Evolutionary conservation across 2,329 filamentous ascomycete genomes (phyloP).

Genomic region (Ceratocystis harringtonii): DNA sequence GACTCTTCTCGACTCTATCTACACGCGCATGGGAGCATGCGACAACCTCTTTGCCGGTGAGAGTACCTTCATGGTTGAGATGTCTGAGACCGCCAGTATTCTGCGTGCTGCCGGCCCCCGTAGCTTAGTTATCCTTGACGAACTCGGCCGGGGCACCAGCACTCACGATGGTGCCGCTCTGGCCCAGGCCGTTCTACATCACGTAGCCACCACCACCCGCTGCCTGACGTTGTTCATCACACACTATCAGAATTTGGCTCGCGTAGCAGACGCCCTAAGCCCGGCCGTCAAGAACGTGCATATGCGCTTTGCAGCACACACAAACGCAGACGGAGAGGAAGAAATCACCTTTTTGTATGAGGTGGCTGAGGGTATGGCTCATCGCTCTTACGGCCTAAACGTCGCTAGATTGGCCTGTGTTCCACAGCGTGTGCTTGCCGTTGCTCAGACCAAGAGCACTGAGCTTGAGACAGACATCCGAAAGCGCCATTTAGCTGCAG

Average conservation of each 20-base stretch:
- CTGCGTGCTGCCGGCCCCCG: slow-evolving; percentile 75
- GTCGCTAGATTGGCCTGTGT: slow-evolving; percentile 77
- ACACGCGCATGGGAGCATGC: slow-evolving; percentile 88
- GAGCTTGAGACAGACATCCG: slow-evolving; percentile 65
- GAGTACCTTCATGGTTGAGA: slow-evolving; percentile 94
- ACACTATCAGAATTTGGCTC: slow-evolving; percentile 77
- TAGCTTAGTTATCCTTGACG: slow-evolving; percentile 81
- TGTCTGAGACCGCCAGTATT: slow-evolving; percentile 83
- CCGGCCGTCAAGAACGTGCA: slow-evolving; percentile 69
- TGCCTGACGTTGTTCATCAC: slow-evolving; percentile 92
- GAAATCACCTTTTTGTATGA: slow-evolving; percentile 92
- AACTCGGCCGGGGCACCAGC: slow-evolving; percentile 81
- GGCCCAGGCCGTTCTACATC: slow-evolving; percentile 75
- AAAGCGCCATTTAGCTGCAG: slow-evolving; percentile 37
- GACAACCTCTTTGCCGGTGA: slow-evolving; percentile 95
- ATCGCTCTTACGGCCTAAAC: slow-evolving; percentile 87
- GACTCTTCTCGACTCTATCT: slow-evolving; percentile 78
- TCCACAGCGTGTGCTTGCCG: slow-evolving; percentile 58
- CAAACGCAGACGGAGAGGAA: slow-evolving; percentile 34
- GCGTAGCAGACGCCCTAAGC: slow-evolving; percentile 52
- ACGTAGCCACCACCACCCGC: slow-evolving; percentile 58
- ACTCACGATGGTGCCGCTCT: slow-evolving; percentile 96
- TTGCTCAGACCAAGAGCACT: slow-evolving; percentile 63
- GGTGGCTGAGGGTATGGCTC: slow-evolving; percentile 76
- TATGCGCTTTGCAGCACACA: slow-evolving; percentile 60